Evolutionary conservation across 2,329 filamentous ascomycete genomes (phyloP), one percentile per base, ranked within the genome.

Genomic region (Sporothrix luriei): DNA sequence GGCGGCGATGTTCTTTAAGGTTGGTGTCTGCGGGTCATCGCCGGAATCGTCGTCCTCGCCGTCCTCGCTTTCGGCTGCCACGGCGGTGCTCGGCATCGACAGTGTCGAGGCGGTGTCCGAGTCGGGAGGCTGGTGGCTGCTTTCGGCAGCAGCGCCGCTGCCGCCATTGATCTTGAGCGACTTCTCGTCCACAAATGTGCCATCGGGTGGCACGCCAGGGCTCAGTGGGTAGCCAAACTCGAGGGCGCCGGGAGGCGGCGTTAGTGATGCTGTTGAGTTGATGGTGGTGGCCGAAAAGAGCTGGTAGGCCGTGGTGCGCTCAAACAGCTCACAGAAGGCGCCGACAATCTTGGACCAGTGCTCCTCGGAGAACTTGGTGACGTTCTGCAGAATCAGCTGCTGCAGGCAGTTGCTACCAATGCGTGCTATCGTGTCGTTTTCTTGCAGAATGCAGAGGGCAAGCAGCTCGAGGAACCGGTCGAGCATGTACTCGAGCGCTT

Each of bases 371-470:
- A 99, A 97, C 78, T 98, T 98, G 72, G 88, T 89, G 11, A 99
- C 95, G 74, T 99, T 99, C 78, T 98, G 94, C 55, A 99, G 80
- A 71, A 99, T 97, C 57, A 99, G 83, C 78, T 98, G 94, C 78
- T 99, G 95, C 68, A 99, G 81, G 78, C 96, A 99, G 78, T 99
- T 99, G 82, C 94, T 98, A 67, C 95, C 95, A 75, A 99, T 99
- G 29, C 96, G 88, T 2, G 95, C 96, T 73, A 99, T 94, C 0
- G 96, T 99, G 76, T 99, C 95, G 75, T 99, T 99, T 78, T 99
- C 95, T 79, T 99, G 95, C 78, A 94, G 98, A 73, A 99, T 99
- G 78, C 95, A 99, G 13, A 99, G 86, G 3, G 93, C 94, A 13
- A 99, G 83, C 24, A 99, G 87, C 78, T 98, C 94, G 49, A 99